These are phyloP conservation scores for Exserohilum rostratum DNA, from an alignment of 2,329 filamentous ascomycete species.

Conservation along the genomic window DNA sequence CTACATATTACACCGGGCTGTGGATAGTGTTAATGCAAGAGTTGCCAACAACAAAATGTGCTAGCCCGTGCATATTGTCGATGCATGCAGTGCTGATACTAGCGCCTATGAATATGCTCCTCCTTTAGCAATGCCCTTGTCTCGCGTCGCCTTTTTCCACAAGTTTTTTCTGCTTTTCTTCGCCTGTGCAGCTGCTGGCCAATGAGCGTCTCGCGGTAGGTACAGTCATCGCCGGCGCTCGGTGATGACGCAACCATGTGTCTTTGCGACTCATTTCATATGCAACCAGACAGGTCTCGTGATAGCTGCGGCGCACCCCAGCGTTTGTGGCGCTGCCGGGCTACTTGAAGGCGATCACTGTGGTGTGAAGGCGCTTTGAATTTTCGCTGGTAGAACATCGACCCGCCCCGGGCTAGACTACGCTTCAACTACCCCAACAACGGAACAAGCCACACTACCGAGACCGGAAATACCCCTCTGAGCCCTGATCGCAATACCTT, in stretches of 20 bases:
- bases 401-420: slow-evolving; percentile 4
- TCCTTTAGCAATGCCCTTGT: slow-evolving; percentile 5
- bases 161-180: slow-evolving; percentile 17
- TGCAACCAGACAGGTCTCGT: background rate
- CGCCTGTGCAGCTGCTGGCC: slow-evolving; percentile 15
- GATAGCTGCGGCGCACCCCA: slow-evolving; percentile 1
- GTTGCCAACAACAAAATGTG: no score
- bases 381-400: background rate
- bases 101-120: no score
- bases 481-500: slow-evolving; percentile 18
- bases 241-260: slow-evolving; percentile 7
- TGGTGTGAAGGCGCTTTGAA: background rate
- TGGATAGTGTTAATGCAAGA: no score
- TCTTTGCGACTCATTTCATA: slow-evolving; percentile 10
- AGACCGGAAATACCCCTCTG: slow-evolving; percentile 11
- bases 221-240: slow-evolving; percentile 20
- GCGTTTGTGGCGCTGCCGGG: background rate
- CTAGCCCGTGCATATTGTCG: no score
- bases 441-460: slow-evolving; percentile 10
- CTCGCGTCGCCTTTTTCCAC: slow-evolving; percentile 12
- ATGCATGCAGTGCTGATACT: no score
- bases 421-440: slow-evolving; percentile 4
- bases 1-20: no score
- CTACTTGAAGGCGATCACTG: background rate
- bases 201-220: slow-evolving; percentile 18